Evolutionary conservation across 2,329 filamentous ascomycete genomes (phyloP).

Genomic region (Fusarium verticillioides): DNA sequence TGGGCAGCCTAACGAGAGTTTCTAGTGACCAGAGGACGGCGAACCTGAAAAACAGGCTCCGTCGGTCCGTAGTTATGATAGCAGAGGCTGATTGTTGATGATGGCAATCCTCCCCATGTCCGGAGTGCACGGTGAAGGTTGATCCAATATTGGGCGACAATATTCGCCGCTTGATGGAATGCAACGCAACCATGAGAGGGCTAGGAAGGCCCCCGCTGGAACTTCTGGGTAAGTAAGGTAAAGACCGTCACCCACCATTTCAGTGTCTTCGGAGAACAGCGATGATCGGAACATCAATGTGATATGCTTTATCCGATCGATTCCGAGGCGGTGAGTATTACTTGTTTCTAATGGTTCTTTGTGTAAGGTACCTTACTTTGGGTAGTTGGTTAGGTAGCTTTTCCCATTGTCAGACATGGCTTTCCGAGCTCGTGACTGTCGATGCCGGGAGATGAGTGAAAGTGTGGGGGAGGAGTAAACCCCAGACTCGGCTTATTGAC

Average conservation of each 20-base stretch:
- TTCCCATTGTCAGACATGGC: conserved; percentile 9
- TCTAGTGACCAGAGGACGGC: background rate
- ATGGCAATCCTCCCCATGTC: conserved; percentile 13
- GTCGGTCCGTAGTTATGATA: conserved; percentile 8
- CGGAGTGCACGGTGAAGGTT: conserved; percentile 7
- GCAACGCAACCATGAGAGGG: conserved; percentile 14
- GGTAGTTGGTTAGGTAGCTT: background rate
- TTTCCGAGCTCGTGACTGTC: conserved; percentile 16
- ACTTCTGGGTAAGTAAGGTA: conserved; percentile 22
- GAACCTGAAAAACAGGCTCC: background rate
- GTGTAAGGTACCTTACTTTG: background rate
- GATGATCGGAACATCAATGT: conserved; percentile 16
- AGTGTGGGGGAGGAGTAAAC: conserved; percentile 33
- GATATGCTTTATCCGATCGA: conserved; percentile 10
- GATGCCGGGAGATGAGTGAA: background rate
- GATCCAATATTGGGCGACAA: conserved; percentile 4
- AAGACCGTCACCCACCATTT: conserved; percentile 29
- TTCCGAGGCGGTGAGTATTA: conserved; percentile 27
- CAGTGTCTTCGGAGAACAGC: conserved; percentile 12
- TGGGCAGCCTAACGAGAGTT: background rate
- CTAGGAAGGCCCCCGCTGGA: background rate
- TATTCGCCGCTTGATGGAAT: conserved; percentile 22
- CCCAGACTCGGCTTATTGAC: conserved; percentile 25
- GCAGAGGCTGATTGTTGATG: conserved; percentile 6
- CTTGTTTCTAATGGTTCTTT: background rate